Evolutionary conservation across 306 rosid genomes (phyloP).

Genomic region (Castanospermum australe): DNA sequence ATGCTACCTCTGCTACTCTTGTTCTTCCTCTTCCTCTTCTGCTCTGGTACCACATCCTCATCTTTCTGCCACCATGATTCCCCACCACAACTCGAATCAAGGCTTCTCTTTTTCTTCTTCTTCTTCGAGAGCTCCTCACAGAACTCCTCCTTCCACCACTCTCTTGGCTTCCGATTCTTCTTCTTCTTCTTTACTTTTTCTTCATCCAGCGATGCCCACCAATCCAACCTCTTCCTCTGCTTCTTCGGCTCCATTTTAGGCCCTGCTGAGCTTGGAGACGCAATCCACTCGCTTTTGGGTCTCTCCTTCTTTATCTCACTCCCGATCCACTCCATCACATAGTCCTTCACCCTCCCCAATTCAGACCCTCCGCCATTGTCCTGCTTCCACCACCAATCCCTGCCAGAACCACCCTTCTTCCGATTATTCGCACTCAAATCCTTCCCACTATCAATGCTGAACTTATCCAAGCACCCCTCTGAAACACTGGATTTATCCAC

Average conservation of each 20-base stretch:
- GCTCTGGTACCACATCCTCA: slow-evolving; percentile 54
- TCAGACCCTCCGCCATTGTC: slow-evolving; percentile 76
- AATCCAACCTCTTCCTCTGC: slow-evolving; percentile 72
- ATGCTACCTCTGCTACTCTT: slow-evolving; percentile 85
- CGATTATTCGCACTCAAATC: slow-evolving; percentile 44
- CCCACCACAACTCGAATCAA: slow-evolving; percentile 39
- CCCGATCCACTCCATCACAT: slow-evolving; percentile 99
- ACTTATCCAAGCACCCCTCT: slow-evolving; percentile 61
- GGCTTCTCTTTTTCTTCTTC: slow-evolving; percentile 71
- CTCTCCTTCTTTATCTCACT: slow-evolving; percentile 88
- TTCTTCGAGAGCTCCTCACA: slow-evolving; percentile 87
- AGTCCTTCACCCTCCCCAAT: slow-evolving; percentile 90
- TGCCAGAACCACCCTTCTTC: slow-evolving; percentile 76
- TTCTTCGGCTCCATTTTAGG: slow-evolving; percentile 39
- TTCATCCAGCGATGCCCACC: slow-evolving; percentile 96
- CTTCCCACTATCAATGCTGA: slow-evolving; percentile 73
- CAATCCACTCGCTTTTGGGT: slow-evolving; percentile 74
- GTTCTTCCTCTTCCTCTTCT: slow-evolving; percentile 61
- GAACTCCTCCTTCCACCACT: slow-evolving; percentile 99
- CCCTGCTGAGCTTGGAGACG: slow-evolving; percentile 49
- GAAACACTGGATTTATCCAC: slow-evolving; percentile 54
- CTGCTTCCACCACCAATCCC: slow-evolving; percentile 99
- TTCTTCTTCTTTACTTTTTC: slow-evolving; percentile 53
- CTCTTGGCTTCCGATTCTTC: slow-evolving; percentile 79
- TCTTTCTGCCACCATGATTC: slow-evolving; percentile 87